These are phyloP conservation scores for Didymosphaeria variabile DNA, from an alignment of 2,329 filamentous ascomycete genomes.

Conservation along the genomic window DNA sequence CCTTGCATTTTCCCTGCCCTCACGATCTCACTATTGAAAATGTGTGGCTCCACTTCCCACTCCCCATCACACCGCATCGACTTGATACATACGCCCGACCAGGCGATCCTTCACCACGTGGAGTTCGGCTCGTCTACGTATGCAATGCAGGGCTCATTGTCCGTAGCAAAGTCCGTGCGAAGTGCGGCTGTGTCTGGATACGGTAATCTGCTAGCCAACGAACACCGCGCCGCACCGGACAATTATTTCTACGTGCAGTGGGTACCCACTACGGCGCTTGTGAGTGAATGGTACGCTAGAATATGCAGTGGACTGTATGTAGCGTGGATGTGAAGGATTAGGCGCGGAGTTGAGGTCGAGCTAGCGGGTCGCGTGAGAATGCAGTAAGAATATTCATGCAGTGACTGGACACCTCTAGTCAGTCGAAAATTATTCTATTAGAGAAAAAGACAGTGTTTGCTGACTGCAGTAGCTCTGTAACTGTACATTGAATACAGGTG, in stretches of 20 bases:
- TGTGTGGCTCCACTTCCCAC: background rate
- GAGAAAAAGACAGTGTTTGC: too few relatives aligned
- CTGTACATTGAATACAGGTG: too few relatives aligned
- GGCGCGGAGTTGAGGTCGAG: background rate
- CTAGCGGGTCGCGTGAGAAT: background rate
- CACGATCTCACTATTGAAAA: background rate
- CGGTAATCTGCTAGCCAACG: background rate
- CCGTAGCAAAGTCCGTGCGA: conserved; percentile 13
- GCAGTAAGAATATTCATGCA: too few relatives aligned
- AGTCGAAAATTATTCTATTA: too few relatives aligned
- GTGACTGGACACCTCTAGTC: too few relatives aligned
- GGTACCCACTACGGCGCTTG: background rate
- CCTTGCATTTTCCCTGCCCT: too few relatives aligned
- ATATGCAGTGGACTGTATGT: background rate
- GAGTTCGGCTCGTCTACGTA: background rate
- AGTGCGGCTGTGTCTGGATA: background rate
- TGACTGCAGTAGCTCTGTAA: too few relatives aligned
- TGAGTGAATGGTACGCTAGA: background rate
- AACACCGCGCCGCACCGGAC: background rate
- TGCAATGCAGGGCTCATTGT: conserved; percentile 6
- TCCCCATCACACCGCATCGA: background rate
- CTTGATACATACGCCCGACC: background rate
- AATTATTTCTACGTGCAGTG: background rate
- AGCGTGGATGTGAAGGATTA: background rate
- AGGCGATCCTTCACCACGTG: conserved; percentile 11